Evolutionary conservation across 805 yeast genomes (phyloP).

Genomic region (Yamadazyma paraphyllophila): DNA sequence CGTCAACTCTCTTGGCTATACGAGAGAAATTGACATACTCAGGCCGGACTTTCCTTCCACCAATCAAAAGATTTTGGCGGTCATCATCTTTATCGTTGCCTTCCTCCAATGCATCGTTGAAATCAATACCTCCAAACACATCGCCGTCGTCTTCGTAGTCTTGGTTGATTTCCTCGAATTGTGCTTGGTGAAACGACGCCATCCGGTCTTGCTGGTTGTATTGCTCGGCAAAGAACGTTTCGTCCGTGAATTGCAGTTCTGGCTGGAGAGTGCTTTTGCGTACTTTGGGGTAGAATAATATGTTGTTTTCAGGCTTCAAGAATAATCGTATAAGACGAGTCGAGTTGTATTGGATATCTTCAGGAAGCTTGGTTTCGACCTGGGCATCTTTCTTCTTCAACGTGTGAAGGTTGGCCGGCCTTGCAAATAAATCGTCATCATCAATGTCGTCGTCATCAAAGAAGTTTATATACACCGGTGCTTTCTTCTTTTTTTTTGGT

Average conservation of each 20-base stretch:
- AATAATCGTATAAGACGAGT: slow-evolving; percentile 64
- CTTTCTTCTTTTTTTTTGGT: slow-evolving; percentile 13
- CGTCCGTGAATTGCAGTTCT: slow-evolving; percentile 47
- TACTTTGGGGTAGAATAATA: slow-evolving; percentile 16
- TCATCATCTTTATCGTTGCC: slow-evolving; percentile 9
- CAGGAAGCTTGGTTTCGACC: slow-evolving; percentile 55
- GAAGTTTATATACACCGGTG: slow-evolving; percentile 28
- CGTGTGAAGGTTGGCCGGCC: slow-evolving; percentile 22
- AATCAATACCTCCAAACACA: slow-evolving; percentile 37
- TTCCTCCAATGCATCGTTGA: slow-evolving; percentile 31
- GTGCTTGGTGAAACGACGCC: slow-evolving; percentile 41
- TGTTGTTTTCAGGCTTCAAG: slow-evolving; percentile 52
- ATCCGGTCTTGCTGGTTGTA: slow-evolving; percentile 45
- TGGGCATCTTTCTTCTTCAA: slow-evolving; percentile 12
- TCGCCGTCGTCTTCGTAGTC: slow-evolving; percentile 34
- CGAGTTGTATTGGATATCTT: slow-evolving; percentile 71
- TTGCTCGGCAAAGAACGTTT: slow-evolving; percentile 69
- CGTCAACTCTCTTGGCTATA: slow-evolving; percentile 43
- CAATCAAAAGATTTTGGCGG: slow-evolving; percentile 10
- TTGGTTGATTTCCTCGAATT: slow-evolving; percentile 38
- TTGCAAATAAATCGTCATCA: slow-evolving; percentile 31
- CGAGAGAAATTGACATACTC: slow-evolving; percentile 42
- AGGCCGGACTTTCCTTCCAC: slow-evolving; percentile 26
- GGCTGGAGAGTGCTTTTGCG: slow-evolving; percentile 4
- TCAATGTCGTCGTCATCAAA: slow-evolving; percentile 32